Conservation (phyloP, 805 yeast genomes). For the Starmerella bacillaris region DNA sequence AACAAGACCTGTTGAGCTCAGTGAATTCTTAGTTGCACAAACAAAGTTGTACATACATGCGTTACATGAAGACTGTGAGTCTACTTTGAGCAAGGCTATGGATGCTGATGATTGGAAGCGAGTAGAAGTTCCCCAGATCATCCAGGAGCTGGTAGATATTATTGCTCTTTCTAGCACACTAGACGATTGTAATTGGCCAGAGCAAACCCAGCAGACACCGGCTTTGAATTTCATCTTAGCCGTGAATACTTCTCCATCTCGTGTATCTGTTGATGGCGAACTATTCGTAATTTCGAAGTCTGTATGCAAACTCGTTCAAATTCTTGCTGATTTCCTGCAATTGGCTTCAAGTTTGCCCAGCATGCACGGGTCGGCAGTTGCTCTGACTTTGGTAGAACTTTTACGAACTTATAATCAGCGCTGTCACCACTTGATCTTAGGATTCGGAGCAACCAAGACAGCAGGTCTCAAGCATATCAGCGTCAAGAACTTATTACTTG, state of each 20-base stretch:
- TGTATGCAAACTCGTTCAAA: conserved; percentile 25
- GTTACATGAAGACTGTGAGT: conserved; percentile 36
- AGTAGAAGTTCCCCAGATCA: conserved; percentile 31
- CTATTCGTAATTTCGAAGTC: conserved; percentile 44
- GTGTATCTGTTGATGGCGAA: conserved; percentile 32
- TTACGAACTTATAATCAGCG: conserved; percentile 36
- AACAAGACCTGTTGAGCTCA: conserved; percentile 35
- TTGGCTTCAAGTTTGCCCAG: conserved; percentile 39
- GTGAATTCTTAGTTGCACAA: conserved; percentile 51
- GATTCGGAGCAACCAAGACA: conserved; percentile 58
- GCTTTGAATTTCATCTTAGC: neutral
- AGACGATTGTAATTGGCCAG: conserved; percentile 4
- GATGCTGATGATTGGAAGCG: conserved; percentile 73
- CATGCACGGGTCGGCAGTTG: conserved; percentile 20
- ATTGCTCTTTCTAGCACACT: conserved; percentile 29
- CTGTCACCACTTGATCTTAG: conserved; percentile 41
- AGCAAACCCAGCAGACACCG: conserved; percentile 6
- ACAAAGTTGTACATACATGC: conserved; percentile 39
- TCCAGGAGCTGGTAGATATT: conserved; percentile 35
- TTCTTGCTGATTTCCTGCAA: conserved; percentile 36
- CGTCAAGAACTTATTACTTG: conserved; percentile 50
- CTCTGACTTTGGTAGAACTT: conserved; percentile 26
- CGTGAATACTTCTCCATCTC: conserved; percentile 1
- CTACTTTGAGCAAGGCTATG: conserved; percentile 30
- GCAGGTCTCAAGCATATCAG: conserved; percentile 47